Percentiles rank a stretch among this genome's conserved stretches.
Conservation (phyloP, 2,329 filamentous ascomycete genomes). For the Bipolaris bicolor region DNA sequence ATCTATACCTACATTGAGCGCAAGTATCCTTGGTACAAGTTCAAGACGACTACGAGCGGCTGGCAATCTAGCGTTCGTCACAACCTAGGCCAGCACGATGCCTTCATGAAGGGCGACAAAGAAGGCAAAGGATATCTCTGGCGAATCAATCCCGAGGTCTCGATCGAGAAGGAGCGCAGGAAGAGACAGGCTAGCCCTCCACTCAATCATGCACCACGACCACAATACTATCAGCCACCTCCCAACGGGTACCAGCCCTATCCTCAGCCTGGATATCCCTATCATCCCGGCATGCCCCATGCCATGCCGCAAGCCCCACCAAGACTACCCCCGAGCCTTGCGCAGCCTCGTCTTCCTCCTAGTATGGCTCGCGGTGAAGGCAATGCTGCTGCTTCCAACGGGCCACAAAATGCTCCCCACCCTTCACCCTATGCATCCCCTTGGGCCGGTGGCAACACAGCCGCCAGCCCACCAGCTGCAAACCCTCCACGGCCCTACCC, state of each 20-base stretch:
- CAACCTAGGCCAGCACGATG: constrained; percentile 64
- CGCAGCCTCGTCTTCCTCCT: constrained; percentile 44
- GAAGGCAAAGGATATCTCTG: constrained; percentile 69
- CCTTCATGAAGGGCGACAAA: constrained; percentile 66
- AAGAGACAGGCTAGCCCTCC: constrained; percentile 59
- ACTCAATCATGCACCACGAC: constrained; percentile 39
- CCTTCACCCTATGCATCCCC: constrained; percentile 47
- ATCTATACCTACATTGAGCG: constrained; percentile 69
- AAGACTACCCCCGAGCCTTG: constrained; percentile 38
- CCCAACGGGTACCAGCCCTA: constrained; percentile 39
- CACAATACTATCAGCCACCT: constrained; percentile 39
- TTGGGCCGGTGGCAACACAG: constrained; percentile 42
- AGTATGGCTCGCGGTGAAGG: constrained; percentile 42
- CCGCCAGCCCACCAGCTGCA: constrained; percentile 33
- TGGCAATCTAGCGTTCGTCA: constrained; percentile 73
- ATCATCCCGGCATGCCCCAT: constrained; percentile 41
- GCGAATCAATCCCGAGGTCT: constrained; percentile 64
- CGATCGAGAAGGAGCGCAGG: constrained; percentile 63
- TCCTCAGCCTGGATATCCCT: constrained; percentile 36
- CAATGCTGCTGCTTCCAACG: constrained; percentile 29
- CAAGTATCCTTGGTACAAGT: constrained; percentile 69
- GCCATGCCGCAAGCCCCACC: constrained; percentile 38
- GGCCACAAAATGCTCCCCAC: constrained; percentile 35
- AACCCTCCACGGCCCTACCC: constrained; percentile 42
- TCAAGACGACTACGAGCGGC: constrained; percentile 63